Base-by-base conservation (phyloP, 2,329 filamentous ascomycete genomes). In the Tolypocladium tundrense region DNA sequence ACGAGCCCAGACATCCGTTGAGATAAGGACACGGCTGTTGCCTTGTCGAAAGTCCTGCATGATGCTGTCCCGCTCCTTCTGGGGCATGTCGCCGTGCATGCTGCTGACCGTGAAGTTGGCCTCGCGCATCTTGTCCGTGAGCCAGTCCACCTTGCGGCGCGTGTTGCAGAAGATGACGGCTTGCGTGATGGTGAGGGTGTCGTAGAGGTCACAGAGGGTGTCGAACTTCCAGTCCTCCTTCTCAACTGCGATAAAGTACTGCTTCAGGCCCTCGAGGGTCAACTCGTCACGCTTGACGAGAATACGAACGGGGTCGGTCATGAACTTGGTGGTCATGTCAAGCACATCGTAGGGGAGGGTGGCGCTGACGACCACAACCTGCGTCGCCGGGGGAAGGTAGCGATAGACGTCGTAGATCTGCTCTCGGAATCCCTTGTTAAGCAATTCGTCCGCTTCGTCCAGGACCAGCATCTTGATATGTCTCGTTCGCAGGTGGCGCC, bases 221-320 rank as follows among this genome's bases (percentile, higher is more conserved):
- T 99, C 94, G 67, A 99, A 96, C 75, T 99, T 99, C 94, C 94
- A 99, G 72, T 97, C 94, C 74, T 99, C 94, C 79, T 97, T 97
- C 76, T 99, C 94, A 24, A 97, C 94, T 1, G 94, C 94, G 68
- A 99, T 97, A 72, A 97, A 99, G 80, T 97, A 99, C 74, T 99
- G 94, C 79, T 97, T 97, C 55, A 99, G 81, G 59, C 94, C 94
- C 77, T 97, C 94, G 55, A 99, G 85, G 2, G 94, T 99, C 79
- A 99, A 78, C 73, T 99, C 94, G 75, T 97, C 94, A 87, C 92
- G 92, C 85, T 97, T 97, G 73, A 97, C 93, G 33, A 97, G 83
- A 69, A 97, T 96, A 64, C 93, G 88, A 52, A 97, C 93, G 0
- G 93, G 93, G 68, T 97, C 93, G 33, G 91, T 96, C 94, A 99